Evolutionary conservation across 192 early-diverging fungal species (phyloP).

Genomic region (Piromyces finnis): DNA sequence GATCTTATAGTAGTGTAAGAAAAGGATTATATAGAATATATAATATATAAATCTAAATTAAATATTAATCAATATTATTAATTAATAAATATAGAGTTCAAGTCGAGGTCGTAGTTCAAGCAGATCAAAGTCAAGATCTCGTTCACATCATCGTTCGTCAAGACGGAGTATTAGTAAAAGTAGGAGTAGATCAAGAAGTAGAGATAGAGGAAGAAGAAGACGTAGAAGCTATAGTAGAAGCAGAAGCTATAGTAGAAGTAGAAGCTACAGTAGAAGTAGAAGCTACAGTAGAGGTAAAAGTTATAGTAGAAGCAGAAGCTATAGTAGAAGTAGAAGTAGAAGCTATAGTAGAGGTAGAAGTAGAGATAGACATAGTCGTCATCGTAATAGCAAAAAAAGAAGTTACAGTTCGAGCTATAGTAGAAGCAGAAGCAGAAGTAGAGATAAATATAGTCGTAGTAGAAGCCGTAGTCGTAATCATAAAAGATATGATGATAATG

Average conservation of each 20-base stretch:
- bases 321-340: conserved; percentile 3
- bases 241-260: neutral
- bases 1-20: neutral
- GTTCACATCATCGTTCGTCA: neutral
- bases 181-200: no score
- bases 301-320: neutral
- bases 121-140: neutral
- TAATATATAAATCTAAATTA: no score
- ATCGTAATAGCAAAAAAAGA: neutral
- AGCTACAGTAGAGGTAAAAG: neutral
- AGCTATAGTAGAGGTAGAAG: conserved; percentile 7
- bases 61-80: no score
- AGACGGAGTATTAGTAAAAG: no score
- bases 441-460: neutral
- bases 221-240: neutral
- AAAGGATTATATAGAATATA: neutral
- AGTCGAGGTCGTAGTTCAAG: neutral
- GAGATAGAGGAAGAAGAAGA: neutral
- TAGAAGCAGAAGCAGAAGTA: neutral
- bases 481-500: neutral
- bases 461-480: neutral
- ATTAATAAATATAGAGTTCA: neutral
- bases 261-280: neutral
- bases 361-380: neutral
- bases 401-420: neutral